These are phyloP conservation scores for Calocera cornea DNA, from an alignment of 768 basidiomycete genomes.

Conservation along the genomic window DNA sequence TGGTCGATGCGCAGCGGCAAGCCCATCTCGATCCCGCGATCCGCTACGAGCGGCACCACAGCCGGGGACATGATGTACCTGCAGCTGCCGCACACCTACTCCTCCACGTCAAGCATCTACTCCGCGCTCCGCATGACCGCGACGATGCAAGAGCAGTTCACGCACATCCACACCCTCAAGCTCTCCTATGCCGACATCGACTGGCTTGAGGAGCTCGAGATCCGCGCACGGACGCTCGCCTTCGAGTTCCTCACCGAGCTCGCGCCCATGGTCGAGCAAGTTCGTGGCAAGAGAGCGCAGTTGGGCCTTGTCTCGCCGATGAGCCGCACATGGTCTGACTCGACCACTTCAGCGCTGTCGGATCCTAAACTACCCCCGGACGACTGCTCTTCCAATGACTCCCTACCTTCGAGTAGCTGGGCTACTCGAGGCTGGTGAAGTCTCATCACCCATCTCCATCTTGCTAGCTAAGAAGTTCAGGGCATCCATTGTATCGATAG, in stretches of 20 bases:
- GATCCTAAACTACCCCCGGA: background rate
- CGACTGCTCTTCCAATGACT: slow-evolving; percentile 1
- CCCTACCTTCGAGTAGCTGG: background rate
- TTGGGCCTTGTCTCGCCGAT: background rate
- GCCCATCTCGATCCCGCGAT: background rate
- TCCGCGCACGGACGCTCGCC: background rate
- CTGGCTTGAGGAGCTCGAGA: background rate
- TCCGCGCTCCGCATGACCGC: background rate
- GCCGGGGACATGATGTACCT: background rate
- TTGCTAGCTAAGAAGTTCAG: background rate
- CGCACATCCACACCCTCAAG: background rate
- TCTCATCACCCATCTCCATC: background rate
- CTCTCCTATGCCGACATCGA: slow-evolving; percentile 3
- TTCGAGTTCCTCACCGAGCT: slow-evolving; percentile 2
- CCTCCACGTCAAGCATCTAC: background rate
- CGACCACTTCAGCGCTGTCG: background rate
- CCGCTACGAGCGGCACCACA: background rate
- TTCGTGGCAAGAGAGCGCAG: background rate
- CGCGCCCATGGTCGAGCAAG: background rate
- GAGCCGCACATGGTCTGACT: background rate
- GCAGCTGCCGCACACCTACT: background rate
- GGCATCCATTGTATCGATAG: background rate
- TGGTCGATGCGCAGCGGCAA: slow-evolving; percentile 3
- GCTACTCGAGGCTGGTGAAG: background rate
- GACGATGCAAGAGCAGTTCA: slow-evolving; percentile 1